Evolutionary conservation across 2,329 filamentous ascomycete species (phyloP), one percentile per base, ranked within the genome.

Genomic region (Hymenoscyphus salicellus): DNA sequence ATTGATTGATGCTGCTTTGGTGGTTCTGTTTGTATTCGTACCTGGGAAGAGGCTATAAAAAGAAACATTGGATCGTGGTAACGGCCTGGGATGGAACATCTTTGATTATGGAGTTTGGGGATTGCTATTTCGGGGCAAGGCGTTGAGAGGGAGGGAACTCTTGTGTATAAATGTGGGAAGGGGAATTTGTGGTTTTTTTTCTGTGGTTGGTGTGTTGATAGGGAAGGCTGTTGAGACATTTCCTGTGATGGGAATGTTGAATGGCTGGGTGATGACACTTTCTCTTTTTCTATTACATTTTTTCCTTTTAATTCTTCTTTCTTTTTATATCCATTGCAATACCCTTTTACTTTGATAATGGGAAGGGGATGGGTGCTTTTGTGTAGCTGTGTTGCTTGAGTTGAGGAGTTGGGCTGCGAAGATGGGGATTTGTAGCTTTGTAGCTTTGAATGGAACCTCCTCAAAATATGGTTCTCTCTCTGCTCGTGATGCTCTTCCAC

Each of bases 11-110:
- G 88, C 91, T 3, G 91, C 88, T n/a, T 80, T 98, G 16, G 92
- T 91, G 72, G 85, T 95, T 64, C 81, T 99, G 30, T 99, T 99
- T 80, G 93, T 97, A 71, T 89, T 99, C 65, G 95, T 99, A 4
- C 95, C 95, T 1, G 94, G 95, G 62, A 96, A 91, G 76, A 83
- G 90, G 66, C 82, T 96, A 55, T 95, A 75, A 65, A 55, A 38
- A 41, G 6, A 56, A 52, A 52, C 26, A 52, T 52, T 52, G 20
- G 46, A 52, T 52, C 23, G 10, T 52, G 8, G n/a, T 64, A 60
- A 64, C 63, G 58, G 36, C 63, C 63, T 55, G 3, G 33, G 5
- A 26, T 60, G 32, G 46, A 52, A 52, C 55, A 55, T 17, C 5
- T 46, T 46, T 59, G 38, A 56, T 59, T 43, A 33, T 58, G 43